Evolutionary conservation across 2,329 filamentous ascomycete species (phyloP), one percentile per base, ranked within the genome.

Genomic region (Orbilia quercus): DNA sequence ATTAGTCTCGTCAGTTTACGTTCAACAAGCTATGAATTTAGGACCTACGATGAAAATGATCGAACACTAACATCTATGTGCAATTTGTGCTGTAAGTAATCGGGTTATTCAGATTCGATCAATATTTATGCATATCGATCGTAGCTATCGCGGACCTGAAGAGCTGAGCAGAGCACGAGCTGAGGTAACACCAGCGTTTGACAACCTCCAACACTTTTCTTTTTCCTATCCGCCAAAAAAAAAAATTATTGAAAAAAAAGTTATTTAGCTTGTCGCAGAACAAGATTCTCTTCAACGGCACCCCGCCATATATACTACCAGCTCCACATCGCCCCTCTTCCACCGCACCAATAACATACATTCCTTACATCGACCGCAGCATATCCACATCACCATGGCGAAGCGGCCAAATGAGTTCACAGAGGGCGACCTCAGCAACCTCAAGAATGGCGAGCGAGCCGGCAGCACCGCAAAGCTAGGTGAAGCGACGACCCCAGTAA

Each of bases 401-500:
- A 74, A 74, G 34, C 55, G 70, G 20, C 63, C 70, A 48, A 54
- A 53, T 34, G 70, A 74, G 20, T 67, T 69, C 36, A 64, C 70
- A 45, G 70, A 67, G 63, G 62, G 63, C 57, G 70, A 74, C 57
- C 70, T 74, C 70, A 51, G 42, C 47, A 75, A 75, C 47, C 74
- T 72, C 38, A 75, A 70, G 42, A 74, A 74, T 62, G 74, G 67
- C 55, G 69, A 69, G 51, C 53, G 69, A 53, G 69, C 58, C 16
- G 69, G 70, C 11, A 74, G 70, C 51, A 69, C 70, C 18, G 70
- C 64, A 12, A 74, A 67, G 38, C 28, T 74, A 16, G 70, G 70
- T 14, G 70, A 74, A 63, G 70, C 70, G 63, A 84, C 85, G 74
- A 87, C 87, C 85, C 58, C 57, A 11, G 59, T 54, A 11, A 60